phyloP scores from a whole-genome alignment of 2,329 filamentous ascomycete species.

The Epichloe glyceriae region DNA sequence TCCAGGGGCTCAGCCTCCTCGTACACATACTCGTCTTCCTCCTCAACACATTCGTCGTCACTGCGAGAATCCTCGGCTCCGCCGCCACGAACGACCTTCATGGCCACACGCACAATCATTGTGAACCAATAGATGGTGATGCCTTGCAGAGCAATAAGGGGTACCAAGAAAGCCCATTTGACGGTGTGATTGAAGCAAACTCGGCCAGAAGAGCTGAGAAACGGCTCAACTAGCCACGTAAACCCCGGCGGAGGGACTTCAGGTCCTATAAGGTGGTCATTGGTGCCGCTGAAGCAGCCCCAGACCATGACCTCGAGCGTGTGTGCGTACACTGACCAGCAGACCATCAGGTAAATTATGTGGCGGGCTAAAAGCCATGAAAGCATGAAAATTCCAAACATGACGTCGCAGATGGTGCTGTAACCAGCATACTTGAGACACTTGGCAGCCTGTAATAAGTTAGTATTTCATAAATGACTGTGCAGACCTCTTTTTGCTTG shows the following conservation, averaged over 20 bases:
- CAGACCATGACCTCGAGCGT: conserved; percentile 47
- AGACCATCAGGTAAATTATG: conserved; percentile 63
- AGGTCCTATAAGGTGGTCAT: conserved; percentile 41
- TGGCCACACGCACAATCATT: conserved; percentile 75
- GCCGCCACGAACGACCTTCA: conserved; percentile 62
- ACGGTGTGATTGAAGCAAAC: conserved; percentile 74
- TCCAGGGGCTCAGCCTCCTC: conserved; percentile 48
- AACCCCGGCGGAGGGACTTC: conserved; percentile 35
- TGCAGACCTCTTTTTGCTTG: no score
- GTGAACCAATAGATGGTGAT: conserved; percentile 81
- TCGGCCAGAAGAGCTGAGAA: conserved; percentile 54
- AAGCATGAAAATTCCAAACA: conserved; percentile 76
- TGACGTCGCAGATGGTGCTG: conserved; percentile 62
- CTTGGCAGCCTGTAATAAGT: conserved; percentile 57
- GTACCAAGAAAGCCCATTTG: conserved; percentile 60
- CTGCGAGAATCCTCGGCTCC: conserved; percentile 77
- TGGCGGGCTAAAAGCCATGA: conserved; percentile 79
- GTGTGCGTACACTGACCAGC: conserved; percentile 67
- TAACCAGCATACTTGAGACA: conserved; percentile 82
- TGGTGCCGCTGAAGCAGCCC: conserved; percentile 58
- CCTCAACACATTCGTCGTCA: conserved; percentile 59
- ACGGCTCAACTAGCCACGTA: conserved; percentile 59
- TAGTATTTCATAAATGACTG: background rate
- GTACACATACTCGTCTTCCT: conserved; percentile 38
- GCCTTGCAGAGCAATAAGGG: conserved; percentile 64